Base-by-base conservation (phyloP, 108 stramenopile genomes). In the Fistulifera pelliculosa region DNA sequence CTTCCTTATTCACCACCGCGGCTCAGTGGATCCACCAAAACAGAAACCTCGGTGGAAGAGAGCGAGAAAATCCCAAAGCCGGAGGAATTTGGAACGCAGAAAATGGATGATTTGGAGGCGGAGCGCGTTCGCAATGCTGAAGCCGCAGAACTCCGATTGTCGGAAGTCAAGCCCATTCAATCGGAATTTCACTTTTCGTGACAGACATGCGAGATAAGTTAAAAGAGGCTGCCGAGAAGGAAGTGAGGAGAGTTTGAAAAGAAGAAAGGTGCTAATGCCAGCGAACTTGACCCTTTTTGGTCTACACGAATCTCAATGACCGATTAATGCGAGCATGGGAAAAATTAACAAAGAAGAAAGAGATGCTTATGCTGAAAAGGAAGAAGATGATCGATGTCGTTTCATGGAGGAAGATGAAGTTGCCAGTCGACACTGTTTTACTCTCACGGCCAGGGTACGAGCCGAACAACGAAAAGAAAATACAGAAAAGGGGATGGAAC, bases 341-440 rank as follows among this genome's bases (percentile, higher is more conserved):
- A 65, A 50, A 59, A 0, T 47, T 72, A 8, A 53, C 75, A 41
- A 66, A 16, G 77, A 75, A 13, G 61, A 55, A 13, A 72, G 89
- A 27, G 56, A 65, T 5, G 41, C 58, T 13, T 90, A 74, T 49
- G 52, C 82, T 64, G 52, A 66, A 43, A 71, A 78, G 59, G 89
- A 92, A 62, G 90, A 92, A 58, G 70, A 50, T 10, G 90, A 92
- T 59, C 70, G 90, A 13, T 67, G 70, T 38, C 75, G 90, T 0
- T 92, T 85, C 69, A 82, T 82, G 80, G 72, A 73, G 27, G 90
- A 92, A 38, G 90, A 92, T 55, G 90, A 92, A 64, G 78, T 92
- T 51, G 90, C 83, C 16, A 85, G 84, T 73, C 79, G 90, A 38
- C 90, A 92, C 55, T 92, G 90, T 63, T 85, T 86, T 24, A 92